Evolutionary conservation across 2,329 filamentous ascomycete species (phyloP).

Genomic region (Delphinella strobiligena): DNA sequence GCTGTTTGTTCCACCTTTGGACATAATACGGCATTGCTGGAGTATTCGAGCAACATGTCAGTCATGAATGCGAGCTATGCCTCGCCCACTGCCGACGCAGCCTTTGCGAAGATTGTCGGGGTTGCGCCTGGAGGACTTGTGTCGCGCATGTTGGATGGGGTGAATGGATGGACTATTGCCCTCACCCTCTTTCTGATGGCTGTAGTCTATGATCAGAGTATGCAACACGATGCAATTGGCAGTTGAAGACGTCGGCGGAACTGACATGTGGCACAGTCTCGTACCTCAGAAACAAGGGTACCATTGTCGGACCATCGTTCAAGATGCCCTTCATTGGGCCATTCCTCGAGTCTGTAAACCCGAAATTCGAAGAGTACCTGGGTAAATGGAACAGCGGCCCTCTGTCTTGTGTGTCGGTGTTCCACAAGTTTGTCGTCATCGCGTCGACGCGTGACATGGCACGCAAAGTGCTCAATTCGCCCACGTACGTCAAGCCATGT

Average conservation of each 20-base stretch:
- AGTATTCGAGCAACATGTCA: conserved; percentile 5
- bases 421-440: conserved; percentile 99
- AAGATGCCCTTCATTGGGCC: conserved; percentile 60
- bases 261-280: conserved; percentile 24
- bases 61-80: conserved; percentile 52
- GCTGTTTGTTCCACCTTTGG: no score
- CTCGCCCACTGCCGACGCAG: conserved; percentile 55
- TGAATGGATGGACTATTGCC: conserved; percentile 53
- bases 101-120: conserved; percentile 41
- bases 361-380: conserved; percentile 83
- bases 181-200: conserved; percentile 59
- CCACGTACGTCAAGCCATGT: conserved; percentile 82
- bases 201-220: conserved; percentile 84
- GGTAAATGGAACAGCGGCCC: conserved; percentile 85
- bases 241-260: background rate
- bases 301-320: conserved; percentile 33
- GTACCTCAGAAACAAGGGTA: conserved; percentile 35
- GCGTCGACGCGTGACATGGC: conserved; percentile 90
- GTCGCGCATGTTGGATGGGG: conserved; percentile 45
- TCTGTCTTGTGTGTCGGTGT: conserved; percentile 93
- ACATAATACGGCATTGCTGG: no score
- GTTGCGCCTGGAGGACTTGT: conserved; percentile 32
- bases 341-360: conserved; percentile 83
- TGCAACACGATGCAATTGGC: conserved; percentile 24
- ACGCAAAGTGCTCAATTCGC: conserved; percentile 93